phyloP scores from a whole-genome alignment of 768 basidiomycete species.

The Cubamyces lactineus region DNA sequence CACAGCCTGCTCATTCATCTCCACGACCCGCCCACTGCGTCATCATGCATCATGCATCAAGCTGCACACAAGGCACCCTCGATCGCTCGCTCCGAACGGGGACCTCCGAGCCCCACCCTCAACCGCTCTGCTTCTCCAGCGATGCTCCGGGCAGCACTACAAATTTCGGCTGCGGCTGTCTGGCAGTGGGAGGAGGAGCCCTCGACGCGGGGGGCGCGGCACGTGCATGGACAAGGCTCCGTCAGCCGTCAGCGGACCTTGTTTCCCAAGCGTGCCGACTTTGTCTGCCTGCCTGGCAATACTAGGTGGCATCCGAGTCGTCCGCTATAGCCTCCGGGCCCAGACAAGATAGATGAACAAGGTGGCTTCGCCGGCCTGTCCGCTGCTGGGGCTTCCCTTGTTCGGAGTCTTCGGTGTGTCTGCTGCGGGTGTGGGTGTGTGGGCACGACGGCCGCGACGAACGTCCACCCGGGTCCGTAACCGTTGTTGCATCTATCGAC shows the following conservation, averaged over 20 bases:
- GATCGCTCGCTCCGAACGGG: no score
- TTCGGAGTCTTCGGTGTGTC: no score
- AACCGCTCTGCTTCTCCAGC: neutral
- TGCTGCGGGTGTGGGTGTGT: no score
- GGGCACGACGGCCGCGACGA: no score
- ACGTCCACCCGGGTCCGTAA: no score
- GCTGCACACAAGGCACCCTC: no score
- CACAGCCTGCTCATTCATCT: no score
- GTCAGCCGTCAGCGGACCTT: neutral
- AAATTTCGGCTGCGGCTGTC: neutral
- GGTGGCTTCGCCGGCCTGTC: conserved; percentile 3
- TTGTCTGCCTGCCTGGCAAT: neutral
- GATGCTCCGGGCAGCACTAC: neutral
- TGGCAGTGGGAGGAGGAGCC: no score
- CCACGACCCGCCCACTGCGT: no score
- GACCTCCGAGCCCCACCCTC: neutral
- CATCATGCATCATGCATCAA: no score
- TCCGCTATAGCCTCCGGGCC: neutral
- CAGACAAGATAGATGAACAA: conserved; percentile 2
- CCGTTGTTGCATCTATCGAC: no score
- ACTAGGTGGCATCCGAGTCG: no score
- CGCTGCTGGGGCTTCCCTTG: neutral
- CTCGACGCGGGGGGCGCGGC: neutral
- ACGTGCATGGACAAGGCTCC: neutral
- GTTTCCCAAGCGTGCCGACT: neutral